Conservation (phyloP, 495 filamentous ascomycete species). For the Venustampulla echinocandica region DNA sequence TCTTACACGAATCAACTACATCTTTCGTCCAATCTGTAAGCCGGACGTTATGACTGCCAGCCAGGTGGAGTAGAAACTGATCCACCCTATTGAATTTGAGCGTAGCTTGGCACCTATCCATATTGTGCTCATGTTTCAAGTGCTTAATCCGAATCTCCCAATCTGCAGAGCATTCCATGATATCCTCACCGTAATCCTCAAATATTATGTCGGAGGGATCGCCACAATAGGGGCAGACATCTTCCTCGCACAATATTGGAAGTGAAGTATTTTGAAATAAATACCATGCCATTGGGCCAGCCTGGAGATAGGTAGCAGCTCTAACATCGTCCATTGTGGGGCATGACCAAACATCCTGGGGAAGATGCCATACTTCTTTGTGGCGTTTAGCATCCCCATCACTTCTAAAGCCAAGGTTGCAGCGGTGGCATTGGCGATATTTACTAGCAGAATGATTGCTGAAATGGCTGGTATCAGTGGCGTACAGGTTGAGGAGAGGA, state of each 20-base stretch:
- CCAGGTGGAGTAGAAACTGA: conserved; percentile 3
- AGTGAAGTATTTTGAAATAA: neutral
- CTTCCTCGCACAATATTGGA: neutral
- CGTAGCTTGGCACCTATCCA: neutral
- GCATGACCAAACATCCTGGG: conserved; percentile 2
- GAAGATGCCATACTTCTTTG: conserved; percentile 2
- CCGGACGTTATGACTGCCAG: conserved; percentile 1
- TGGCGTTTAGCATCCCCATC: conserved; percentile 1
- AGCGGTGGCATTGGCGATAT: neutral
- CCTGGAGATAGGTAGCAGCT: no score
- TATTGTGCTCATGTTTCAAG: neutral
- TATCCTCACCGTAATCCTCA: no score
- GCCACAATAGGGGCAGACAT: neutral
- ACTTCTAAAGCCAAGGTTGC: neutral
- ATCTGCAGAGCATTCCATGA: no score
- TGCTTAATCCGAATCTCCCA: conserved; percentile 6
- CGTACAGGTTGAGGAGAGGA: no score
- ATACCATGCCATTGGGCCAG: neutral
- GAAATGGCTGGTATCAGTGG: neutral
- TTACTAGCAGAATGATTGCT: neutral
- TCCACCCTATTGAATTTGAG: neutral
- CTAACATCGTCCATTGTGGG: conserved; percentile 2
- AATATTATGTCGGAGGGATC: no score
- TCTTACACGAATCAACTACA: conserved; percentile 4
- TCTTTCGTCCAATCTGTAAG: neutral